Conservation (phyloP, 148 eudicot species). For the Dianthus caryophyllus region DNA sequence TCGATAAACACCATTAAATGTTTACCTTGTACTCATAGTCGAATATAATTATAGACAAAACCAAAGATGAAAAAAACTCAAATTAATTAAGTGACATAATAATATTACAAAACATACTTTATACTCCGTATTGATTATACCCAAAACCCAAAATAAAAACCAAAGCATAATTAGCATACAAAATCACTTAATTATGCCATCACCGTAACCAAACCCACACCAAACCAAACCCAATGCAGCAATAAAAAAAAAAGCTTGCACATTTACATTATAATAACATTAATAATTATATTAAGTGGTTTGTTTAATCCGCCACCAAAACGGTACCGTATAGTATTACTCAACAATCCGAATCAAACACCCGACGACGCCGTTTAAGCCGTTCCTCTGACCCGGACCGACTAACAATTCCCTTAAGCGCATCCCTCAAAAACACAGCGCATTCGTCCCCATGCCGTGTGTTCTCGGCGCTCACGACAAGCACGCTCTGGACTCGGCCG, state of each 20-base stretch:
- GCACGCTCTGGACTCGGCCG: slow-evolving; percentile 32
- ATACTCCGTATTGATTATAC: slow-evolving; percentile 14
- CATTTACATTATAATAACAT: slow-evolving; percentile 10
- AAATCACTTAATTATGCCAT: slow-evolving; percentile 7
- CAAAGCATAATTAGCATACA: slow-evolving; percentile 1
- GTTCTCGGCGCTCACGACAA: slow-evolving; percentile 20
- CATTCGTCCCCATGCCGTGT: slow-evolving; percentile 24
- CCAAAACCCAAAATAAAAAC: slow-evolving; percentile 6
- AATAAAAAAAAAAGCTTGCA: background rate
- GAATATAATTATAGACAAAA: no score
- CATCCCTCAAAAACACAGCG: slow-evolving; percentile 31
- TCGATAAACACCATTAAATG: no score
- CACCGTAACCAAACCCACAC: slow-evolving; percentile 3
- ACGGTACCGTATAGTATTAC: background rate
- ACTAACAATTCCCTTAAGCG: slow-evolving; percentile 33
- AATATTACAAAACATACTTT: slow-evolving; percentile 2
- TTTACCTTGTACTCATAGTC: no score
- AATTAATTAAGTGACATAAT: background rate
- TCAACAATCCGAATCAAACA: slow-evolving; percentile 19
- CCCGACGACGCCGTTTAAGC: slow-evolving; percentile 33
- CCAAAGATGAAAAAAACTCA: no score
- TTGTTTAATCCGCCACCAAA: background rate
- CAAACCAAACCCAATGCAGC: background rate
- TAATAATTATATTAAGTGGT: background rate
- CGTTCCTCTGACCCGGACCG: slow-evolving; percentile 29